Evolutionary conservation across 2,329 filamentous ascomycete genomes (phyloP).

Genomic region (Conoideocrella luteorostrata): DNA sequence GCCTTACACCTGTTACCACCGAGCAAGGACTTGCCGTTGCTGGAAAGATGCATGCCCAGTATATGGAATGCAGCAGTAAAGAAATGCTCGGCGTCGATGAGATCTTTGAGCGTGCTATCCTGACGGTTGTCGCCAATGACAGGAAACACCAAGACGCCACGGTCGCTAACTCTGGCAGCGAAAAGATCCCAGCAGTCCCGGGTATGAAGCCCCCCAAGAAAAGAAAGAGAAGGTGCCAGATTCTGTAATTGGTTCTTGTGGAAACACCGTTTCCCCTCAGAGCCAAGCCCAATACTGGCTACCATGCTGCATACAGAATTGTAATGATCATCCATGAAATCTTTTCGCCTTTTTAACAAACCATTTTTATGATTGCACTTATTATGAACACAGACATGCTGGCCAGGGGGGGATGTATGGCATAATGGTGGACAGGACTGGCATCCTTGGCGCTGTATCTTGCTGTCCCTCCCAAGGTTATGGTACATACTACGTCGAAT

Average conservation of each 20-base stretch:
- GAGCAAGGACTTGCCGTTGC: slow-evolving; percentile 86
- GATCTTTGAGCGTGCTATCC: slow-evolving; percentile 87
- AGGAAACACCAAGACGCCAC: slow-evolving; percentile 53
- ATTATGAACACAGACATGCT: slow-evolving; percentile 16
- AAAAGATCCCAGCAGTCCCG: slow-evolving; percentile 32
- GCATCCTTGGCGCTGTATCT: slow-evolving; percentile 5
- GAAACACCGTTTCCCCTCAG: neutral
- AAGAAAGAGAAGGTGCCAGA: slow-evolving; percentile 79
- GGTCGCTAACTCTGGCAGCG: slow-evolving; percentile 30
- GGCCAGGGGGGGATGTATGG: slow-evolving; percentile 5
- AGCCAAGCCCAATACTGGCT: neutral
- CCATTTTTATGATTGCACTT: slow-evolving; percentile 26
- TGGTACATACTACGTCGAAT: slow-evolving; percentile 12
- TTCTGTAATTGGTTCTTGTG: slow-evolving; percentile 50
- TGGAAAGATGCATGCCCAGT: slow-evolving; percentile 86
- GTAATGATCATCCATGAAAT: slow-evolving; percentile 28
- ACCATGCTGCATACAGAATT: slow-evolving; percentile 22
- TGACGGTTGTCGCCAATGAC: slow-evolving; percentile 81
- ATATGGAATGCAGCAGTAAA: slow-evolving; percentile 98
- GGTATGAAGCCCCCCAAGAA: slow-evolving; percentile 53
- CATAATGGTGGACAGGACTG: slow-evolving; percentile 7
- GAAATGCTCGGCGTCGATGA: slow-evolving; percentile 95
- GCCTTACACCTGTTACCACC: slow-evolving; percentile 85
- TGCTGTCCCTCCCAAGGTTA: slow-evolving; percentile 5
- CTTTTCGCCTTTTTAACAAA: slow-evolving; percentile 22